phyloP scores from a whole-genome alignment of 345 rosid genomes.

The Syzygium jambos region DNA sequence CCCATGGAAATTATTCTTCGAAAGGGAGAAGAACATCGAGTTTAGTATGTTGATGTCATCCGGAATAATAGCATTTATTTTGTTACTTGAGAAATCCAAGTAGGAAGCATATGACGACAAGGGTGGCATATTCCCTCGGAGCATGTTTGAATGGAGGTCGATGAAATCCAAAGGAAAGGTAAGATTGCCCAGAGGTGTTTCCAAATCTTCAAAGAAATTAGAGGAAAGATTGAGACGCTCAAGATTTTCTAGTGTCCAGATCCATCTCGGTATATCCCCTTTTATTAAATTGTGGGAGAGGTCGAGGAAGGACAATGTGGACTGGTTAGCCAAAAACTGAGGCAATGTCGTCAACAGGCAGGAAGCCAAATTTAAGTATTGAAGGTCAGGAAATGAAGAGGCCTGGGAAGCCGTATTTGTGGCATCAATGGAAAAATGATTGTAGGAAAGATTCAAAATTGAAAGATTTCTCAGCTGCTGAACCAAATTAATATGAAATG shows the following conservation, averaged over 20 bases:
- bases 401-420: not conserved
- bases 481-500: slow-evolving; percentile 8
- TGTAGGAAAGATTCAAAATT: slow-evolving; percentile 31
- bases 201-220: slow-evolving; percentile 7
- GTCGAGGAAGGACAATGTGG: slow-evolving; percentile 7
- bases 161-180: not conserved
- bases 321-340: slow-evolving; percentile 14
- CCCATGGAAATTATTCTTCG: not conserved
- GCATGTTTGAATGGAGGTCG: slow-evolving; percentile 7
- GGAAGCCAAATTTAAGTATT: slow-evolving; percentile 25
- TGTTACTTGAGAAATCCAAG: not conserved
- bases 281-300: slow-evolving; percentile 37
- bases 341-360: slow-evolving; percentile 30
- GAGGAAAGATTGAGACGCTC: slow-evolving; percentile 18
- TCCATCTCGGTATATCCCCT: slow-evolving; percentile 41
- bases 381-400: slow-evolving; percentile 4
- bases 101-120: not conserved
- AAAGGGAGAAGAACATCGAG: not conserved
- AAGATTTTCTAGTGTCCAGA: slow-evolving; percentile 13
- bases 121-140: not conserved
- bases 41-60: not conserved
- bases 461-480: slow-evolving; percentile 12
- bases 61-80: not conserved
- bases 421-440: slow-evolving; percentile 12
- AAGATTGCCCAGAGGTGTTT: not conserved